phyloP scores from a whole-genome alignment of 2,329 filamentous ascomycete genomes.

The Pestalotiopsis sp. region DNA sequence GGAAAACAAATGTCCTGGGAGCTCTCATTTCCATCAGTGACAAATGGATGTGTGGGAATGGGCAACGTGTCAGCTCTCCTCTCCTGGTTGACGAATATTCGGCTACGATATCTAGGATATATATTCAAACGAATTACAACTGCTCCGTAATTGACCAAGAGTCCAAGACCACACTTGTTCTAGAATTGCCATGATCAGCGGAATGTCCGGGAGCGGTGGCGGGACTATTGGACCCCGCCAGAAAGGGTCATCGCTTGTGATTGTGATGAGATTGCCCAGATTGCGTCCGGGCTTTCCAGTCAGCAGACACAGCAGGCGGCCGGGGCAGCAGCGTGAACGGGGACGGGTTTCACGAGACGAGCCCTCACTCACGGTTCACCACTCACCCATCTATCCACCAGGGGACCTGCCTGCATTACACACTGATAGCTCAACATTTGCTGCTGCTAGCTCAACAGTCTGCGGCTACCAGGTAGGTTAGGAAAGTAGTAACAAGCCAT shows the following conservation, averaged over 20 bases:
- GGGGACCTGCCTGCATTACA: no score
- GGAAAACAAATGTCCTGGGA: background rate
- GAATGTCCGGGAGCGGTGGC: background rate
- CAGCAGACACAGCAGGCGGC: no score
- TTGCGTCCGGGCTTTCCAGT: background rate
- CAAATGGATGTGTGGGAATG: background rate
- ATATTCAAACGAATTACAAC: background rate
- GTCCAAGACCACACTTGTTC: background rate
- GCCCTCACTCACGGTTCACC: no score
- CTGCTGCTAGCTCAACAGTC: background rate
- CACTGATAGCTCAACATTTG: background rate
- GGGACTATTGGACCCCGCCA: background rate
- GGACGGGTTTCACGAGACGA: no score
- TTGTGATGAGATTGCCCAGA: background rate
- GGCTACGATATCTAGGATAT: background rate
- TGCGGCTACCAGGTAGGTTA: background rate
- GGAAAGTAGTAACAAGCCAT: background rate
- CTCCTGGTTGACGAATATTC: background rate
- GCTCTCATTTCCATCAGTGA: background rate
- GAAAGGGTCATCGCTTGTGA: background rate
- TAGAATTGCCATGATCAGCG: background rate
- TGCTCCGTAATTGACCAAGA: background rate
- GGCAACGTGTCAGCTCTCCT: background rate
- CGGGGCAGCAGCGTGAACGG: no score
- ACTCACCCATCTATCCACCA: no score